These are phyloP conservation scores for Thalassiosira mediterranea DNA, from an alignment of 352 stramenopile species.

Conservation along the genomic window DNA sequence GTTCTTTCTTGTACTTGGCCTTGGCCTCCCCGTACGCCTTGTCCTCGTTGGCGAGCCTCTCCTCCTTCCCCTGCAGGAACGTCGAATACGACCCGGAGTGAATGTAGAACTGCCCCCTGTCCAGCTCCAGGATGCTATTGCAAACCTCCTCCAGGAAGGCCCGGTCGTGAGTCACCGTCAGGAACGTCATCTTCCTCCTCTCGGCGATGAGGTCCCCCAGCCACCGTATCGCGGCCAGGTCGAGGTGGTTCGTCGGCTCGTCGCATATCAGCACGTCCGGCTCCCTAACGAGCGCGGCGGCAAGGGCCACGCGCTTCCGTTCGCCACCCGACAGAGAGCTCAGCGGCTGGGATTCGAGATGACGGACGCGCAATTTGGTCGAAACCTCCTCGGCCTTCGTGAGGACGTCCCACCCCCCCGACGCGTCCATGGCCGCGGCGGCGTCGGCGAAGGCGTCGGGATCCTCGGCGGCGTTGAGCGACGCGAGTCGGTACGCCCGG, in stretches of 20 bases:
- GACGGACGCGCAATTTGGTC: constrained; percentile 65
- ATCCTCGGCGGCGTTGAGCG: constrained; percentile 47
- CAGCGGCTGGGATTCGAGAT: constrained; percentile 69
- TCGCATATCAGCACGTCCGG: constrained; percentile 79
- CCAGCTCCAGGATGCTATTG: constrained; percentile 78
- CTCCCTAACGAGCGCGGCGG: constrained; percentile 70
- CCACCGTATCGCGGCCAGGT: constrained; percentile 76
- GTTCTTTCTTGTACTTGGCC: constrained; percentile 64
- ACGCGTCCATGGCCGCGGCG: constrained; percentile 66
- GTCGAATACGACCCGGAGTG: constrained; percentile 70
- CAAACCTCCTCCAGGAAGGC: constrained; percentile 82
- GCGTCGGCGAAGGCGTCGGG: constrained; percentile 66
- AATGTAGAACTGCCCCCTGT: constrained; percentile 75
- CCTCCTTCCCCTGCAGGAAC: constrained; percentile 77
- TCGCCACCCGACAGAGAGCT: constrained; percentile 75
- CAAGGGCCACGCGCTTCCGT: constrained; percentile 78
- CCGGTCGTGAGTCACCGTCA: constrained; percentile 82
- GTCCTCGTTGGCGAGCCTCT: constrained; percentile 73
- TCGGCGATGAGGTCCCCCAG: constrained; percentile 70
- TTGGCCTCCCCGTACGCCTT: constrained; percentile 63
- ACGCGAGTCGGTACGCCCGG: constrained; percentile 62
- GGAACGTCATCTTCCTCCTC: constrained; percentile 68
- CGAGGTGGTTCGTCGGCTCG: constrained; percentile 80
- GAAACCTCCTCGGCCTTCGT: constrained; percentile 81
- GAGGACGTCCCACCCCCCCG: constrained; percentile 69